Evolutionary conservation across 768 basidiomycete genomes (phyloP), one percentile per base, ranked within the genome.

Genomic region (Tricholoma flavovirens): DNA sequence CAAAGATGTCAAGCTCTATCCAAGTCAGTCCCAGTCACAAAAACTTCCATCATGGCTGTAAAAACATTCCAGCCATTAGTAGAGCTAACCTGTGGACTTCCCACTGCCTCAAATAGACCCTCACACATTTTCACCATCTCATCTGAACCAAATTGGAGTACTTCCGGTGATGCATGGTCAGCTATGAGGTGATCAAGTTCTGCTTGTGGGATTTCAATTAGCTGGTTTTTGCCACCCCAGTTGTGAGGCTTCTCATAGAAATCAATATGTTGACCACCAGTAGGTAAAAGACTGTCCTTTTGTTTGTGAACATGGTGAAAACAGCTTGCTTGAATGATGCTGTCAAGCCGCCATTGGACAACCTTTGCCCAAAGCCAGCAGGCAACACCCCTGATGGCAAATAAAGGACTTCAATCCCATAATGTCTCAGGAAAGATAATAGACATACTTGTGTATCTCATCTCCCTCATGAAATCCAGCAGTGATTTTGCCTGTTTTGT

Each of bases 291-390:
- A 29, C 45, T 59, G 8, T 62, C 59, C 29, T 57, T 59, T 51
- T 69, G 67, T 17, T 56, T 49, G 12, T 62, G 56, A 24, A 69
- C 54, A 8, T 40, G 12, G 48, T 69, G 68, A 5, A 15, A 30
- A n/a, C 36, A 21, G n/a, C 59, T 62, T 49, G 64, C 63, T 1
- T 48, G 5, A 0, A 63, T n/a, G 29, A 58, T 19, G 4, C 35
- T 26, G 45, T 69, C 62, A 15, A 69, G 58, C 4, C 50, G 35
- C 0, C 19, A 6, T 42, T 69, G 66, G 7, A 64, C 62, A 35
- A 67, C 61, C 30, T 59, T 33, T 0, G 58, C 62, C 66, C 68
- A 69, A 2, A 67, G 38, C 66, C 68, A 69, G 15, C 42, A 48
- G 3, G 65, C 48, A 15, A 65, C 51, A 22, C 24, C 58, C 12